phyloP scores from a whole-genome alignment of 257 asterid genomes.

The Nicotiana benthamiana region DNA sequence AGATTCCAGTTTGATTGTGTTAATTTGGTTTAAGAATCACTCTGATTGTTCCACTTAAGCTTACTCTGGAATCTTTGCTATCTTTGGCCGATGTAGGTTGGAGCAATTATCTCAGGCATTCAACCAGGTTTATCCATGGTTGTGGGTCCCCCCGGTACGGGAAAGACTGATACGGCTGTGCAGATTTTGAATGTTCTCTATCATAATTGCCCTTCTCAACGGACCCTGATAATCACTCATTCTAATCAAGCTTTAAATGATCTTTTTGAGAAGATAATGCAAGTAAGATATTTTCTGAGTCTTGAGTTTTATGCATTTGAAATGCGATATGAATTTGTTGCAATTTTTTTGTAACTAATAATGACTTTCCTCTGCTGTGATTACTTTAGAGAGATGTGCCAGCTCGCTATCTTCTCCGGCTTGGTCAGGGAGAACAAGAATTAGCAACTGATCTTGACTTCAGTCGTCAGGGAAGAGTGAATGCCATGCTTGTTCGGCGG shows the following conservation, averaged over 20 bases:
- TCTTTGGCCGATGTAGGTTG: conserved; percentile 48
- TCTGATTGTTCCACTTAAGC: not conserved
- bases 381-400: conserved; percentile 85
- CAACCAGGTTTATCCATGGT: conserved; percentile 99
- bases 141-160: conserved; percentile 99
- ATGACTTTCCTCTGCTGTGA: not conserved
- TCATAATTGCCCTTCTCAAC: conserved; percentile 99
- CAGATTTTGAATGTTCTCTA: conserved; percentile 90
- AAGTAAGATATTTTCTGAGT: conserved; percentile 34
- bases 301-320: not conserved
- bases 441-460: conserved; percentile 96
- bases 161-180: conserved; percentile 98
- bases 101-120: conserved; percentile 80
- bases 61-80: conserved; percentile 4
- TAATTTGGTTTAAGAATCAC: not conserved
- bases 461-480: conserved; percentile 99
- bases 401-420: conserved; percentile 96
- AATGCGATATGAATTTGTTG: not conserved
- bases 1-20: conserved; percentile 2
- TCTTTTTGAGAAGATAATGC: conserved; percentile 98
- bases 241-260: conserved; percentile 97
- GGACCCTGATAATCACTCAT: conserved; percentile 95
- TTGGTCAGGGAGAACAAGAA: conserved; percentile 99
- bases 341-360: not conserved
- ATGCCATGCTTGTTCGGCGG: conserved; percentile 96